Conservation (phyloP, 495 filamentous ascomycete species). For the Talaromyces liani region DNA sequence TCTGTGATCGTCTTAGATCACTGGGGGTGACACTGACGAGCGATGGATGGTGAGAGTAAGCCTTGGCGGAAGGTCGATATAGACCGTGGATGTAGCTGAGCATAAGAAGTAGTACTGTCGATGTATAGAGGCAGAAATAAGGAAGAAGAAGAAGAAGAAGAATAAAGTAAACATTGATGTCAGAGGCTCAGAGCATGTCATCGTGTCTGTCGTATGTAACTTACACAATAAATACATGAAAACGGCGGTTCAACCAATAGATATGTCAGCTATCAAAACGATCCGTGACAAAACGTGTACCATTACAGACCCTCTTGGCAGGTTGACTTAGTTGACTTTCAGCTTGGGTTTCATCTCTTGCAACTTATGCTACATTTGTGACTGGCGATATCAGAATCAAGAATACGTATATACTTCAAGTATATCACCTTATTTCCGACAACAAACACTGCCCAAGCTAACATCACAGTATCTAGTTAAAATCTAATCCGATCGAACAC, state of each 20-base stretch:
- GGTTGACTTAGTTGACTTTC: not conserved
- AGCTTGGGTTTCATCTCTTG: not conserved
- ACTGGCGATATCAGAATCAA: not conserved
- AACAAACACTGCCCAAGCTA: not conserved
- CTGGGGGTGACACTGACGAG: not conserved
- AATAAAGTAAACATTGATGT: not conserved
- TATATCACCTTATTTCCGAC: not conserved
- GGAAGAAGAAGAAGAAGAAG: not conserved
- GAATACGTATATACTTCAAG: not conserved
- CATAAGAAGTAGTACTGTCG: not conserved
- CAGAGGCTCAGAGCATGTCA: slow-evolving; percentile 1
- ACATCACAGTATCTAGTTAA: not conserved
- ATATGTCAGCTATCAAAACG: not conserved
- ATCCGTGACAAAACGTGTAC: not conserved
- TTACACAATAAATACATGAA: not conserved
- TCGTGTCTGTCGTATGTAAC: not conserved
- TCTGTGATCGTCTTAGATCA: not conserved
- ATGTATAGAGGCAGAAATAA: not conserved
- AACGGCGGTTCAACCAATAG: not conserved
- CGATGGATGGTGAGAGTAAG: not conserved
- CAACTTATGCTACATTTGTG: not conserved
- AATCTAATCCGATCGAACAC: not conserved
- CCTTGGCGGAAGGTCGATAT: not conserved
- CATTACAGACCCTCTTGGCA: not conserved
- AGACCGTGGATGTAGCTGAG: not conserved